Percentiles rank a stretch among this genome's conserved stretches.
phyloP scores from a whole-genome alignment of 495 filamentous ascomycete genomes.

The Hypoxylon cercidicola region DNA sequence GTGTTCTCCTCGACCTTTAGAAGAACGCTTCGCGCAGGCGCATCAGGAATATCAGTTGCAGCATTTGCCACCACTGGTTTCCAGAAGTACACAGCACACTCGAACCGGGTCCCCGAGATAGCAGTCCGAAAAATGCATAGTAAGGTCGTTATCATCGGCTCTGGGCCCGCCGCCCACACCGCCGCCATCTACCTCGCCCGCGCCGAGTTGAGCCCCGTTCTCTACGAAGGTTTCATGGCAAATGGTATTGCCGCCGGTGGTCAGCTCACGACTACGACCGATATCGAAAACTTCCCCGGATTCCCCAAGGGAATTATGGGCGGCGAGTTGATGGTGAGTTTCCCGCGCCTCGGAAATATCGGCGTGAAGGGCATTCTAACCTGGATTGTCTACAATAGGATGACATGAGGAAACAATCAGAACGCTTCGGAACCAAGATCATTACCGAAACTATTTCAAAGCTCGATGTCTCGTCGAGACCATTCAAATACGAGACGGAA shows the following conservation, averaged over 20 bases:
- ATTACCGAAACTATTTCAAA: constrained; percentile 90
- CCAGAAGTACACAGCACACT: constrained; percentile 71
- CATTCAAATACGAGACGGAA: constrained; percentile 92
- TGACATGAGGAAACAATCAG: constrained; percentile 89
- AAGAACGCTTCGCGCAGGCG: constrained; percentile 66
- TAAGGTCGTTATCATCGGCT: constrained; percentile 89
- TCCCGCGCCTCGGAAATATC: background rate
- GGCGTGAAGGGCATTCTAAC: constrained; percentile 16
- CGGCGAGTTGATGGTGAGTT: constrained; percentile 78
- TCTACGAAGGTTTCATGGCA: constrained; percentile 98
- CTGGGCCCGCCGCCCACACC: constrained; percentile 96
- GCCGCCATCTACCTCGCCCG: constrained; percentile 95
- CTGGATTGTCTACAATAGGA: constrained; percentile 61
- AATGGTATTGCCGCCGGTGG: constrained; percentile 96
- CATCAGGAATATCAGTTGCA: constrained; percentile 67
- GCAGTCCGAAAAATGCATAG: constrained; percentile 75
- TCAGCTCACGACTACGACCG: constrained; percentile 96
- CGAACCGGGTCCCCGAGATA: constrained; percentile 59
- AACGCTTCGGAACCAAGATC: constrained; percentile 90
- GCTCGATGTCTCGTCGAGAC: constrained; percentile 83
- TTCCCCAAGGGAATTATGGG: constrained; percentile 91
- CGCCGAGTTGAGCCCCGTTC: constrained; percentile 88
- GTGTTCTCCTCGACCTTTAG: constrained; percentile 85
- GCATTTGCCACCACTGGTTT: constrained; percentile 69
- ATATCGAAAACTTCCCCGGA: constrained; percentile 97